Percentiles rank a stretch among this genome's conserved stretches.
These are phyloP conservation scores for Golubevia pallescens DNA, from an alignment of 1,284 basidiomycete genomes.

Conservation along the genomic window DNA sequence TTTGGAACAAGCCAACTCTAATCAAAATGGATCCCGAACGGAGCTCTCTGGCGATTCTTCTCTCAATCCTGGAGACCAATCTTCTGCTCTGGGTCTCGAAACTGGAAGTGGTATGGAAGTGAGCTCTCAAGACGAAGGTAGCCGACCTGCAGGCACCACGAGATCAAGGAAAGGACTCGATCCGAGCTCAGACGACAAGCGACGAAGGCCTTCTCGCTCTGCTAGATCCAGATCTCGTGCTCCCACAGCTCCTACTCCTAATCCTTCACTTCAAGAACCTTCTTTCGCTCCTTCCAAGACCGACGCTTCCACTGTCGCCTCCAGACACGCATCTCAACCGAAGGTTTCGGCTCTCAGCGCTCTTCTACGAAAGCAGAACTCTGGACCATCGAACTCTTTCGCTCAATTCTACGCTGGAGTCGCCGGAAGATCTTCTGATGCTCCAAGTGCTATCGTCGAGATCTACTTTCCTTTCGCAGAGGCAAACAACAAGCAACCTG, in stretches of 20 bases:
- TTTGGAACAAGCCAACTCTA: no score
- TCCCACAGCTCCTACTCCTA: no score
- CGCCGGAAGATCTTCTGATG: conserved; percentile 28
- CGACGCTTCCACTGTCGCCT: conserved; percentile 19
- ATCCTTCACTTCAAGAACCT: conserved; percentile 20
- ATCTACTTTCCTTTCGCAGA: conserved; percentile 49
- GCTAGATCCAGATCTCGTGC: no score
- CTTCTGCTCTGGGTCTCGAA: conserved; percentile 5
- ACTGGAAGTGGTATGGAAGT: conserved; percentile 5
- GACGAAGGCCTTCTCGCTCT: no score
- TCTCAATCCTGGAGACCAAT: no score
- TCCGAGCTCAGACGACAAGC: no score
- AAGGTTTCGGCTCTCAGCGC: conserved; percentile 30
- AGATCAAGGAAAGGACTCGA: neutral
- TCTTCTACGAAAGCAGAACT: conserved; percentile 29
- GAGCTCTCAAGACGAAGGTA: neutral
- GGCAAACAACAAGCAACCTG: conserved; percentile 21
- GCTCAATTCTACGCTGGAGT: conserved; percentile 42
- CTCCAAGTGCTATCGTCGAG: conserved; percentile 32
- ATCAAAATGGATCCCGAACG: no score
- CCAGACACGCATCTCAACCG: conserved; percentile 28
- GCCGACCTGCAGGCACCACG: no score
- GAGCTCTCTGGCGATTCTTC: no score
- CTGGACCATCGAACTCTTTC: conserved; percentile 36
- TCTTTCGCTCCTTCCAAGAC: conserved; percentile 29